Evolutionary conservation across 257 asterid species (phyloP).

Genomic region (Solanum sejunctum): DNA sequence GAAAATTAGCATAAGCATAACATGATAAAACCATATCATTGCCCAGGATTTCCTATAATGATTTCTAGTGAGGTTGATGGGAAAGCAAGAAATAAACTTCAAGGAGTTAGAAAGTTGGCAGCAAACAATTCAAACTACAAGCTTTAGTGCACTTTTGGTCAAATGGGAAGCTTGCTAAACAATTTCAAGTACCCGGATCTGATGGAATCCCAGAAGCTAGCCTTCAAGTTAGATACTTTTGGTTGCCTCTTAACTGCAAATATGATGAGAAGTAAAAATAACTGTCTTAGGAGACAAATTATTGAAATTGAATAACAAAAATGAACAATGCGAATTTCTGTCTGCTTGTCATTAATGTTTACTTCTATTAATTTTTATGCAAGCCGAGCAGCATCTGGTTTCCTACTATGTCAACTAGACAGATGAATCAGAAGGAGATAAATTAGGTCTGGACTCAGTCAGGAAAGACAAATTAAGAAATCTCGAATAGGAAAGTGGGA

Average conservation of each 20-base stretch:
- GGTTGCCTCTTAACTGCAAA: conserved; percentile 51
- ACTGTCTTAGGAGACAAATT: not conserved
- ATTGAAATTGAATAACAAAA: not conserved
- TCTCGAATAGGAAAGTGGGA: not conserved
- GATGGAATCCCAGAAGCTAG: conserved; percentile 87
- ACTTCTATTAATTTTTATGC: not conserved
- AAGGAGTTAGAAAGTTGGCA: not conserved
- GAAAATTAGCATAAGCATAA: not conserved
- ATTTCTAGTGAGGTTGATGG: not conserved
- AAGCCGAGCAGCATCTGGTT: not conserved
- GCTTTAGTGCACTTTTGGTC: not conserved
- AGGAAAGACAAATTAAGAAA: not conserved
- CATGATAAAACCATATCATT: not conserved
- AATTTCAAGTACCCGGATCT: conserved; percentile 65
- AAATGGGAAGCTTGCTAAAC: not conserved
- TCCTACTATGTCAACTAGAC: not conserved
- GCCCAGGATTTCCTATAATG: not conserved
- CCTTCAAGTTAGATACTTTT: conserved; percentile 44
- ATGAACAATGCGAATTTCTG: not conserved
- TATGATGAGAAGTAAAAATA: not conserved
- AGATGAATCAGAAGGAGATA: not conserved
- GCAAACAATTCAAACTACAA: not conserved
- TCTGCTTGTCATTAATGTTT: not conserved
- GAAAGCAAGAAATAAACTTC: not conserved
- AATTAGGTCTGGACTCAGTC: not conserved